Base-by-base conservation (phyloP, 352 stramenopile genomes). In the Phytophthora capsici region DNA sequence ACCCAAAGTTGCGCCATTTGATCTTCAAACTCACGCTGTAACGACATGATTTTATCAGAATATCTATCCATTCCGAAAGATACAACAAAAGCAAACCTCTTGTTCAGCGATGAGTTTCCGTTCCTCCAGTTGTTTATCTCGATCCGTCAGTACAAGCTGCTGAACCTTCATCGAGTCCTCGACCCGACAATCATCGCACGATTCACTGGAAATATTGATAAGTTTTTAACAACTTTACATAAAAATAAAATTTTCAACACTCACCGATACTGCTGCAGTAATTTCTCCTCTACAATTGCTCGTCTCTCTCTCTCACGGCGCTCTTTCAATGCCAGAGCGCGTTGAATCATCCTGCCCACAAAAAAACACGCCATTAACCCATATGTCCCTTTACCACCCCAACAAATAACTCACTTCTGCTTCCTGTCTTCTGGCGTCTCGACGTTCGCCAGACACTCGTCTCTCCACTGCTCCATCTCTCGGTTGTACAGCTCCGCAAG, bases 341-440 rank as follows among this genome's bases (percentile, higher is more conserved):
- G 73, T 28, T 88, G 74, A 32, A 94, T 91, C 86, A 94, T 94
- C 4, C 83, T 89, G 43, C 1, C 38, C 40, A 55, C 32, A 47
- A 1, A 16, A 26, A 12, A 14, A 26, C n/a, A 44, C 45, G 16
- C 32, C 12, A 19, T 36, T 34, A 30, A 25, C 43, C 7, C 12
- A 9, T 14, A 22, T 17, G 9, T 34, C 26, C 12, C 17, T 45
- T 16, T 32, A n/a, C 9, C 9, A 30, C 4, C 6, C 4, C 26
- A 30, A 10, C 41, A 38, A 23, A 10, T 25, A 3, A 66, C 50
- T 9, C 59, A 93, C 84, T 90, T 91, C 50, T 86, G 74, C 56
- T 94, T 94, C 55, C 86, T 74, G 19, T 93, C 84, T 34, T 94
- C 86, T 6, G 78, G 80, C 0, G 86, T 92, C 78, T 94, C 86